These are phyloP conservation scores for Leishmania martiniquensis DNA, from an alignment of 208 protist species.

Conservation along the genomic window DNA sequence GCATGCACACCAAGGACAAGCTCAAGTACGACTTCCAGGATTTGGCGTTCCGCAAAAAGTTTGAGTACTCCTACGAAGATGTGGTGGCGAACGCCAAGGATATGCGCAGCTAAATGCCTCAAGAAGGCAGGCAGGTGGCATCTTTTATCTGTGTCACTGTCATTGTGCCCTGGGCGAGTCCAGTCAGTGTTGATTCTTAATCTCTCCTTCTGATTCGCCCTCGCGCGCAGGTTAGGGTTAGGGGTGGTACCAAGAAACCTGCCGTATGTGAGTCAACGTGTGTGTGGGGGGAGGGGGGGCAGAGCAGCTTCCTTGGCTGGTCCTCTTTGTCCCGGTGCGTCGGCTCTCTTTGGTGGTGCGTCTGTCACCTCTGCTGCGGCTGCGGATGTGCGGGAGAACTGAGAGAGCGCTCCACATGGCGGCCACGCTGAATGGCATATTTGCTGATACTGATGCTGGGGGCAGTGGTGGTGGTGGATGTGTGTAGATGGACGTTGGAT, in stretches of 20 bases:
- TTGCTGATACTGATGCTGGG: background rate
- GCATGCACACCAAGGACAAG: conserved; percentile 81
- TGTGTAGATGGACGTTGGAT: background rate
- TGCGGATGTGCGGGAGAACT: background rate
- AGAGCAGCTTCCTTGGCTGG: background rate
- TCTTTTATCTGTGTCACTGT: background rate
- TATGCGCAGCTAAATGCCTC: conserved; percentile 61
- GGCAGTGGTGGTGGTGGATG: background rate
- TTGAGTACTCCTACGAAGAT: conserved; percentile 85
- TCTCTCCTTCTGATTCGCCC: background rate
- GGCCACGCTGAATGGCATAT: background rate
- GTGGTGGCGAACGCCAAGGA: conserved; percentile 85
- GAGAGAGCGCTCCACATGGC: background rate
- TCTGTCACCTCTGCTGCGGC: background rate
- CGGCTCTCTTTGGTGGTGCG: background rate
- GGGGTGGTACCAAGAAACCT: background rate
- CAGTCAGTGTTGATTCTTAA: background rate
- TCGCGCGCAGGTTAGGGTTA: background rate
- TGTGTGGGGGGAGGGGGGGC: too few species aligned
- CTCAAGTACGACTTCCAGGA: conserved; percentile 90
- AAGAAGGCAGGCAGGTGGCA: background rate
- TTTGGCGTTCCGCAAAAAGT: conserved; percentile 88
- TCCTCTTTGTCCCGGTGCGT: background rate
- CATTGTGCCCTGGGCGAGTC: background rate
- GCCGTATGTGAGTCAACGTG: background rate